Conservation (phyloP, 345 rosid genomes). For the Brassica cretica region DNA sequence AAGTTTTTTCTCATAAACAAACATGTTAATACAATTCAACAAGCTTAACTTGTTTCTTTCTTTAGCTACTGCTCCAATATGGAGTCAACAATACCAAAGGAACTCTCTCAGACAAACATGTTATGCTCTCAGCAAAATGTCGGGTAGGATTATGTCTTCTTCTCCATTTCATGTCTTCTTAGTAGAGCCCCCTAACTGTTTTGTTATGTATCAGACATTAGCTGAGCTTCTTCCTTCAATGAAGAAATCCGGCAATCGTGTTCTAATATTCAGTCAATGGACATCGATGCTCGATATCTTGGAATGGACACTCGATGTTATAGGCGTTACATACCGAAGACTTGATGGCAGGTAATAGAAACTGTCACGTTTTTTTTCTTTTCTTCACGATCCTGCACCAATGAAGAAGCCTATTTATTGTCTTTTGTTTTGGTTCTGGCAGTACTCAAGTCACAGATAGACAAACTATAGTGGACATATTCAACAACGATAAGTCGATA, state of each 20-base stretch:
- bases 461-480: slow-evolving; percentile 82
- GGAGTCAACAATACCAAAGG: slow-evolving; percentile 60
- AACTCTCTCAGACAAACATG: slow-evolving; percentile 76
- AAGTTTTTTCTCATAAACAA: slow-evolving; percentile 23
- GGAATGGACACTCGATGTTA: slow-evolving; percentile 91
- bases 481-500: slow-evolving; percentile 75
- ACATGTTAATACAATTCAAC: not conserved
- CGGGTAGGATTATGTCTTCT: slow-evolving; percentile 48
- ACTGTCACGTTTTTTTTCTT: not conserved
- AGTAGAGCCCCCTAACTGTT: not conserved
- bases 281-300: slow-evolving; percentile 97
- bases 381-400: not conserved
- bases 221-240: slow-evolving; percentile 83
- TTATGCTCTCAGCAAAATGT: slow-evolving; percentile 90
- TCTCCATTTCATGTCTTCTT: not conserved
- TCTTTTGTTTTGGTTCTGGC: slow-evolving; percentile 19
- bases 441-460: slow-evolving; percentile 90
- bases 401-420: not conserved
- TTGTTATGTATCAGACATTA: slow-evolving; percentile 53
- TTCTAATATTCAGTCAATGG: slow-evolving; percentile 95
- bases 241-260: slow-evolving; percentile 70
- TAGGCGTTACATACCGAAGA: slow-evolving; percentile 82
- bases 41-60: slow-evolving; percentile 14
- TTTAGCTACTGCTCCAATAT: slow-evolving; percentile 72
- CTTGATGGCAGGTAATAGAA: slow-evolving; percentile 86